phyloP scores from a whole-genome alignment of 257 asterid species.

The Forsythia suspensa region DNA sequence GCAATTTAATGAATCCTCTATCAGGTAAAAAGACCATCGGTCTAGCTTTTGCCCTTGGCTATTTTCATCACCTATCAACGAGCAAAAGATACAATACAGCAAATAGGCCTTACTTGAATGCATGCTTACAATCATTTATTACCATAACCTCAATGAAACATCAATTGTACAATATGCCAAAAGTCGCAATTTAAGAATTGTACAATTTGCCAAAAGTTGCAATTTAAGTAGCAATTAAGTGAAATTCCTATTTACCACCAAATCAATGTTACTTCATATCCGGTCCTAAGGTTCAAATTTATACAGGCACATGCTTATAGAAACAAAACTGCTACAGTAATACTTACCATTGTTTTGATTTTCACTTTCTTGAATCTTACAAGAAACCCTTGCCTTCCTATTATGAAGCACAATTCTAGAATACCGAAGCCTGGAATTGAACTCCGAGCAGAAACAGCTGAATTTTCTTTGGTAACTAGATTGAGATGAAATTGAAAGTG shows the following conservation, averaged over 20 bases:
- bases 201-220: neutral
- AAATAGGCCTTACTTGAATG: neutral
- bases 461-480: slow-evolving; percentile 32
- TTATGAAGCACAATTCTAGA: slow-evolving; percentile 24
- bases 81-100: neutral
- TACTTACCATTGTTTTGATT: slow-evolving; percentile 56
- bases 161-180: neutral
- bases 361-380: slow-evolving; percentile 53
- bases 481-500: neutral
- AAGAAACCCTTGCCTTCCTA: slow-evolving; percentile 45
- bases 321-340: neutral
- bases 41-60: neutral
- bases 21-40: neutral
- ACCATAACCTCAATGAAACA: neutral
- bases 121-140: neutral
- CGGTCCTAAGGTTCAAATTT: neutral
- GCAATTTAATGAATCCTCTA: neutral
- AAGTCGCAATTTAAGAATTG: neutral
- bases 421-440: slow-evolving; percentile 33
- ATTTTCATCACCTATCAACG: neutral
- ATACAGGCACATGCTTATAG: neutral
- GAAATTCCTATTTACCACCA: neutral
- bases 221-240: neutral
- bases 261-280: neutral
- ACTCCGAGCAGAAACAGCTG: slow-evolving; percentile 31